These are phyloP conservation scores for Apodospora peruviana DNA, from an alignment of 495 filamentous ascomycete genomes.

Conservation along the genomic window DNA sequence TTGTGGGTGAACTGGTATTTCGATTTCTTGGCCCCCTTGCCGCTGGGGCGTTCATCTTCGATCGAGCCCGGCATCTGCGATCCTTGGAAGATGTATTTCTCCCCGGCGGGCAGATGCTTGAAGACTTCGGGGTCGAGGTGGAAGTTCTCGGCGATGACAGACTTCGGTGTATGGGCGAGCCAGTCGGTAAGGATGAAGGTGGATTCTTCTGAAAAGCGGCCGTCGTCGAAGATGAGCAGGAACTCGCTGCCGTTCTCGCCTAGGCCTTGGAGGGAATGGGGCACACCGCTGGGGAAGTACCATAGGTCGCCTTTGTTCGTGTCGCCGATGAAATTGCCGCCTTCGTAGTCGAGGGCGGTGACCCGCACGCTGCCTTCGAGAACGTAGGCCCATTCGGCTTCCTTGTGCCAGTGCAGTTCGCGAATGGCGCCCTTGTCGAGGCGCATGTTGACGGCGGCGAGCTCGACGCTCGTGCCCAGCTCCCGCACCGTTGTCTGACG, in stretches of 20 bases:
- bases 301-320: constrained; percentile 65
- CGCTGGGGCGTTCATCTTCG: constrained; percentile 36
- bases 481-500: constrained; percentile 61
- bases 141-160: constrained; percentile 63
- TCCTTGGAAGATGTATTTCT: constrained; percentile 69
- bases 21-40: constrained; percentile 50
- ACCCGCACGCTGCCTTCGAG: constrained; percentile 55
- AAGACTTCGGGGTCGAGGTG: constrained; percentile 54
- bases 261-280: constrained; percentile 65
- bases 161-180: constrained; percentile 59
- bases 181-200: constrained; percentile 65
- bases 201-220: constrained; percentile 63
- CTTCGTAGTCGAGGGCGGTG: constrained; percentile 62
- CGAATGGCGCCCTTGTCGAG: constrained; percentile 63
- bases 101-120: constrained; percentile 46
- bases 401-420: constrained; percentile 69
- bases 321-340: constrained; percentile 64
- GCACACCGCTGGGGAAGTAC: constrained; percentile 70
- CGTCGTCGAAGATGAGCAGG: constrained; percentile 65
- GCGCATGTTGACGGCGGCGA: constrained; percentile 65
- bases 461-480: constrained; percentile 51
- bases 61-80: constrained; percentile 40
- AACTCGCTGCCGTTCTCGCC: constrained; percentile 64
- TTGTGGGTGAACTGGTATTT: constrained; percentile 56
- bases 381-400: constrained; percentile 66